Evolutionary conservation across 257 asterid species (phyloP).

Genomic region (Jacaranda copaia): DNA sequence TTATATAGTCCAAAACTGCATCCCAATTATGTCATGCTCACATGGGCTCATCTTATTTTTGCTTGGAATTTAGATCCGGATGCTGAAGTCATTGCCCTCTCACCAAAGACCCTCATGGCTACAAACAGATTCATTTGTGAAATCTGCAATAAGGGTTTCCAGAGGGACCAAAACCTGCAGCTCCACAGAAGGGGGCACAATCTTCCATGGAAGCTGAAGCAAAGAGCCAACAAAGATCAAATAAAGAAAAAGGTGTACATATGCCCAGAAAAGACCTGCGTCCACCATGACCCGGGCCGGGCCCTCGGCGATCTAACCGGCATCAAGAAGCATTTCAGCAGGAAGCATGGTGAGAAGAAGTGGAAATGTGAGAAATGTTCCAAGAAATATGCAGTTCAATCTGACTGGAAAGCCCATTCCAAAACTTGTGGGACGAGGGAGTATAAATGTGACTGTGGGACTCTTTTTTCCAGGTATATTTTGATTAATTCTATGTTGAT

Average conservation of each 20-base stretch:
- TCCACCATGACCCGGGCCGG: constrained; percentile 67
- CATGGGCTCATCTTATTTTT: too few species aligned
- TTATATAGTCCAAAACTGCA: too few species aligned
- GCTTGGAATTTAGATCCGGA: constrained; percentile 56
- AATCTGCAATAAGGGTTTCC: constrained; percentile 75
- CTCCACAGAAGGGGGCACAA: constrained; percentile 77
- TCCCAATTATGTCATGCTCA: too few species aligned
- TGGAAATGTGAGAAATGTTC: constrained; percentile 43
- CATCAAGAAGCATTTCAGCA: constrained; percentile 65
- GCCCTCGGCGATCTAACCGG: constrained; percentile 77
- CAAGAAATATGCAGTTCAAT: too few species aligned
- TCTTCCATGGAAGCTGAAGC: constrained; percentile 76
- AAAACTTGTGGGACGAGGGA: too few species aligned
- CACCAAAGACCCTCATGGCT: constrained; percentile 68
- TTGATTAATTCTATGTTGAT: too few species aligned
- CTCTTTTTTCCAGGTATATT: constrained; percentile 71
- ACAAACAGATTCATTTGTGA: constrained; percentile 72
- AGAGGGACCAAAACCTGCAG: constrained; percentile 72
- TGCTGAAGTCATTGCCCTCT: constrained; percentile 75
- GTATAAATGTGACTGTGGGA: too few species aligned
- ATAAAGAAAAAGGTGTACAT: constrained; percentile 61
- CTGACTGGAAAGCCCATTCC: too few species aligned
- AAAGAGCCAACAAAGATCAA: constrained; percentile 55
- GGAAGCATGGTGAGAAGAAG: constrained; percentile 78
- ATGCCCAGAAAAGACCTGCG: constrained; percentile 73